Evolutionary conservation across 495 filamentous ascomycete genomes (phyloP), one percentile per base, ranked within the genome.

Genomic region (Penicillium egyptiacum): DNA sequence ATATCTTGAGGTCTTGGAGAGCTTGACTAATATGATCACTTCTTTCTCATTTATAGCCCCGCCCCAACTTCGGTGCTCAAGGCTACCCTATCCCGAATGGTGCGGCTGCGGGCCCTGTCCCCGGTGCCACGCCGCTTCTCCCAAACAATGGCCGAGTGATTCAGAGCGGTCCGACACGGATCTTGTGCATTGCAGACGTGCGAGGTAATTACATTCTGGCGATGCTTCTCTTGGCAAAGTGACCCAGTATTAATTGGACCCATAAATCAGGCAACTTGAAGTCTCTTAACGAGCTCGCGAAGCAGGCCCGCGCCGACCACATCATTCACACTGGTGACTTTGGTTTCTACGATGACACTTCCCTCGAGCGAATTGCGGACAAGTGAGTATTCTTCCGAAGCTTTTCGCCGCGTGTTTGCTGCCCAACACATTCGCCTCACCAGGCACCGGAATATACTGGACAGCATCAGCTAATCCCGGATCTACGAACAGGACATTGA

Each of bases 291-390:
- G 92, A 98, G 40, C 85, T 98, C 52, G 95, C 95, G 56, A 92
- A 88, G 70, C 86, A 92, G 66, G 94, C 95, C 51, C 87, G 88
- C 66, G 94, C 94, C 52, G 91, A 96, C 74, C 88, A 96, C 71
- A 95, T 99, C 65, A 89, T 99, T 60, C 94, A 99, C 74, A 98
- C 95, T 33, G 95, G 95, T 68, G 95, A 99, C 69, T 99, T 99
- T 69, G 95, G 95, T 52, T 99, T 99, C 76, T 99, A 99, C 75
- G 95, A 99, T 69, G 90, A 95, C 50, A 88, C 85, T 40, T 99
- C 95, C 10, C 77, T 99, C 31, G 92, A 99, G 64, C 88, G 95
- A 54, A 98, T 99, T 79, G 94, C 94, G 9, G 95, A 99, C 71
- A 99, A 99, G 94, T 98, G 73, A 81, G 90, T 80, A 42, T 48